These are phyloP conservation scores for Colletotrichum sp. DNA, from an alignment of 2,329 filamentous ascomycete species.

Conservation along the genomic window DNA sequence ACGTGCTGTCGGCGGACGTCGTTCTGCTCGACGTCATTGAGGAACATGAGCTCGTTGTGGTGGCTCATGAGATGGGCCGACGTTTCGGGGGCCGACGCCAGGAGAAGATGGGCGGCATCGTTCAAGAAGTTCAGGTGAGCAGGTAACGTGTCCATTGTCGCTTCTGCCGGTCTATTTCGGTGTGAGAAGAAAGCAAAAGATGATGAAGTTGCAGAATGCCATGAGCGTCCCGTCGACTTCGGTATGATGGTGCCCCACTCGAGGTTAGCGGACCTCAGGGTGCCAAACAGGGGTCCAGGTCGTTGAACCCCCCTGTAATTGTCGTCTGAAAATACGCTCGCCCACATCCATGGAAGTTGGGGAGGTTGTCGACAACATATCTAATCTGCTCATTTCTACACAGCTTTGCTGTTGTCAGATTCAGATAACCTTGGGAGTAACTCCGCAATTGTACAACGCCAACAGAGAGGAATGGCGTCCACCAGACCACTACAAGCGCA, in stretches of 20 bases:
- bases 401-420: neutral
- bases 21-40: slow-evolving; percentile 46
- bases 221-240: neutral
- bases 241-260: slow-evolving; percentile 1
- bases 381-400: neutral
- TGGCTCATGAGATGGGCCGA: slow-evolving; percentile 65
- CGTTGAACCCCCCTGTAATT: neutral
- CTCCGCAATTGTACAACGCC: neutral
- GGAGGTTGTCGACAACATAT: neutral
- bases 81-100: slow-evolving; percentile 55
- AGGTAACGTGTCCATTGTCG: slow-evolving; percentile 1
- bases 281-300: neutral
- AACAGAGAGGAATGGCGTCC: neutral
- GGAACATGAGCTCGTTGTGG: slow-evolving; percentile 53
- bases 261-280: neutral
- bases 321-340: neutral
- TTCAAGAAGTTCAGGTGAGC: slow-evolving; percentile 50
- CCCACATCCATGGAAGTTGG: neutral
- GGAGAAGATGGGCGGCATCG: slow-evolving; percentile 64
- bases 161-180: neutral
- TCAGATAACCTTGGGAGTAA: neutral
- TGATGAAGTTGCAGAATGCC: neutral
- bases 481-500: slow-evolving; percentile 14
- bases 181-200: neutral
- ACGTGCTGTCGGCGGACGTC: slow-evolving; percentile 58